Evolutionary conservation across 805 yeast species (phyloP).

Genomic region (Nakazawaea laoshanensis): DNA sequence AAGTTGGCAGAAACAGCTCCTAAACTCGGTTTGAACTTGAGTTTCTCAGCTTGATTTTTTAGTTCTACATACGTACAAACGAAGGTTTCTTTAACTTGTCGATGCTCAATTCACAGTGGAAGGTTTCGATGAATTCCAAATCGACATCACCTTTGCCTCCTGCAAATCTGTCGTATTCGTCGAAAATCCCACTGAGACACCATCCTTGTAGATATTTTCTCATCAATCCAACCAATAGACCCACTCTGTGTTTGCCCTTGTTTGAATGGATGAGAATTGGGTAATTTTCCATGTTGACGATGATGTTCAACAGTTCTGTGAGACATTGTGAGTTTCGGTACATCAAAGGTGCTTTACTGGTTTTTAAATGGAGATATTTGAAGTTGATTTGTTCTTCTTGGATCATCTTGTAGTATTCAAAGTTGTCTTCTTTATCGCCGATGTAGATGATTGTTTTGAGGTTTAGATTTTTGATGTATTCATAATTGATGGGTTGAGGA

Average conservation of each 20-base stretch:
- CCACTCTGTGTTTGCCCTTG: slow-evolving; percentile 96
- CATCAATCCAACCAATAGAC: slow-evolving; percentile 87
- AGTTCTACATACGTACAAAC: slow-evolving; percentile 41
- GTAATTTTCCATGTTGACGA: slow-evolving; percentile 60
- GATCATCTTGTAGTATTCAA: slow-evolving; percentile 67
- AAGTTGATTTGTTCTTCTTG: slow-evolving; percentile 61
- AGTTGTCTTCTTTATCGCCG: slow-evolving; percentile 66
- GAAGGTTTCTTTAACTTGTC: slow-evolving; percentile 46
- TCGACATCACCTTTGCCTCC: slow-evolving; percentile 92
- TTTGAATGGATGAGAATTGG: slow-evolving; percentile 89
- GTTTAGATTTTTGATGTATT: slow-evolving; percentile 63
- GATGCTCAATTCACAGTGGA: slow-evolving; percentile 52
- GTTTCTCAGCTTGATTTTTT: slow-evolving; percentile 74
- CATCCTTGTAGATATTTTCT: slow-evolving; percentile 84
- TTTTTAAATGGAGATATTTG: slow-evolving; percentile 54
- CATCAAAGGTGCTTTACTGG: slow-evolving; percentile 68
- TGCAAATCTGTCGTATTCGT: slow-evolving; percentile 88
- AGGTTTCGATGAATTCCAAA: slow-evolving; percentile 80
- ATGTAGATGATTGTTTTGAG: slow-evolving; percentile 75
- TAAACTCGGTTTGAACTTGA: slow-evolving; percentile 92
- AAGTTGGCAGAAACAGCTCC: slow-evolving; percentile 95
- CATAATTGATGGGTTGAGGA: slow-evolving; percentile 80
- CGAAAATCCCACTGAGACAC: slow-evolving; percentile 88
- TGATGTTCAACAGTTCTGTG: slow-evolving; percentile 43
- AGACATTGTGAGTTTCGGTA: slow-evolving; percentile 52